Evolutionary conservation across 345 rosid species (phyloP).

Genomic region (Camelina sativa): DNA sequence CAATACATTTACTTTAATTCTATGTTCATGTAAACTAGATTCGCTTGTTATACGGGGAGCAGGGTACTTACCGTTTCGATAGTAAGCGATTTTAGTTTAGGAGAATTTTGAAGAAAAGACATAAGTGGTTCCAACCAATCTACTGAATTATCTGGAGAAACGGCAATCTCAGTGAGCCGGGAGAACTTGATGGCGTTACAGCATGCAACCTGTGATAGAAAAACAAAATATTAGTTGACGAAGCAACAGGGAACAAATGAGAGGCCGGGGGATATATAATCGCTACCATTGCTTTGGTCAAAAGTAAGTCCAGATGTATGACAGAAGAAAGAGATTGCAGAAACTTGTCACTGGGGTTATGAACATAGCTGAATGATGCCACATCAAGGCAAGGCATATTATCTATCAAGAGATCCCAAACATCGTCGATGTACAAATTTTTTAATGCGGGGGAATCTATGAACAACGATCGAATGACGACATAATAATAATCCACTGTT

Average conservation of each 20-base stretch:
- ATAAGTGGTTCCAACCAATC: constrained; percentile 12
- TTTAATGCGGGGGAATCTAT: not conserved
- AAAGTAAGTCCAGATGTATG: not conserved
- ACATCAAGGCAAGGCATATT: not conserved
- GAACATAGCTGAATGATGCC: not conserved
- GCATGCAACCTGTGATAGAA: not conserved
- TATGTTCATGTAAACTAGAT: not conserved
- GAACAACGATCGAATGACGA: too few species aligned
- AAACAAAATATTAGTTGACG: not conserved
- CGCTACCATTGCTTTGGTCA: not conserved
- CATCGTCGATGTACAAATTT: not conserved
- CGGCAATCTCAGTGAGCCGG: not conserved
- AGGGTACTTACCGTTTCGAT: not conserved
- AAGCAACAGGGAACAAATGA: not conserved
- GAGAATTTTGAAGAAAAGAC: constrained; percentile 7
- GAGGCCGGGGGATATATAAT: not conserved
- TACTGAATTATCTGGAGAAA: fast-evolving
- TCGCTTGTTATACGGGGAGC: not conserved
- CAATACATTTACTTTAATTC: not conserved
- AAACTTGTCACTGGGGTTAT: not conserved
- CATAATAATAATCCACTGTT: too few species aligned
- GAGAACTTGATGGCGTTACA: not conserved
- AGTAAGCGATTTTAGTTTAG: not conserved
- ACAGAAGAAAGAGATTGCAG: constrained; percentile 9
- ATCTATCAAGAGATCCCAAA: not conserved